phyloP scores from a whole-genome alignment of 331 rosid genomes.

The Saraca asoca region DNA sequence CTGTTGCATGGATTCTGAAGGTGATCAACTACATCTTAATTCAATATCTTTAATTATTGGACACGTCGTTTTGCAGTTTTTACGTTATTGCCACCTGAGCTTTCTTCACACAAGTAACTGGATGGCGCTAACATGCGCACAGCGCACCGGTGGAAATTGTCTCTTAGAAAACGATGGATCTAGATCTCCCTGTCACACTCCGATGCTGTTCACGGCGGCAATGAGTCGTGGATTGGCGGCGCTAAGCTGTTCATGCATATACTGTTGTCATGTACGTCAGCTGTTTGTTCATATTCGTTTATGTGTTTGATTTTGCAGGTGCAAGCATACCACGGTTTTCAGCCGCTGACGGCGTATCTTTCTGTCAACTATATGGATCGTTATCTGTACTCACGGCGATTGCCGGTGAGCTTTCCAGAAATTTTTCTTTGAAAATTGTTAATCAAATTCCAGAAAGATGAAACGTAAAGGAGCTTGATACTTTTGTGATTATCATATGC shows the following conservation, averaged over 20 bases:
- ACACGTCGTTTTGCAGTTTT: conserved; percentile 29
- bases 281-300: no score
- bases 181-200: conserved; percentile 9
- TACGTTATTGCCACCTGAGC: conserved; percentile 47
- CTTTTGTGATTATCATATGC: conserved; percentile 21
- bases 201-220: conserved; percentile 16
- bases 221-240: conserved; percentile 9
- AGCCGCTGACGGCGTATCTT: conserved; percentile 92
- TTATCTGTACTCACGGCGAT: conserved; percentile 65
- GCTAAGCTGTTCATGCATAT: not conserved
- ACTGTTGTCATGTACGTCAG: not conserved
- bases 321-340: conserved; percentile 68
- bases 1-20: conserved; percentile 99
- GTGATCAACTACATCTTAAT: conserved; percentile 37
- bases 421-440: not conserved
- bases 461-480: not conserved
- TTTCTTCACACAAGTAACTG: not conserved
- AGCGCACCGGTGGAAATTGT: conserved; percentile 19
- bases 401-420: conserved; percentile 68
- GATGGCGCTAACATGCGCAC: not conserved
- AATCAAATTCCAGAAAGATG: conserved; percentile 8
- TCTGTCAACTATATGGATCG: conserved; percentile 96
- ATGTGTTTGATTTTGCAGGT: conserved; percentile 53
- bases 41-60: not conserved
- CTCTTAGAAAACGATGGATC: conserved; percentile 34